Evolutionary conservation across 352 stramenopile genomes (phyloP).

Genomic region (Globisporangium parvum): DNA sequence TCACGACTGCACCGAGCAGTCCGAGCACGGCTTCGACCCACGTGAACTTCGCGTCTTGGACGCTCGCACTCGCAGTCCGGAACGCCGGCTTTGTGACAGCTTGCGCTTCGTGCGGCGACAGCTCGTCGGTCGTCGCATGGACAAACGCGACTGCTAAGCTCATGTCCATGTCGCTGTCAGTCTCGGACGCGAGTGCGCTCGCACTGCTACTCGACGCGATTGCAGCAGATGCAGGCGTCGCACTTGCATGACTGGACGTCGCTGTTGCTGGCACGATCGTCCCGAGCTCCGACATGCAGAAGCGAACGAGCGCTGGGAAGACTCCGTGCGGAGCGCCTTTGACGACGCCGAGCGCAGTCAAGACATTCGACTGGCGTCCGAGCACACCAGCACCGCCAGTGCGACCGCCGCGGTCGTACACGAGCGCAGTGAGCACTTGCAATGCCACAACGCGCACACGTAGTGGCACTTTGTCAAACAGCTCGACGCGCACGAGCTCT

Average conservation of each 20-base stretch:
- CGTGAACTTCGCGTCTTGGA: slow-evolving; percentile 46
- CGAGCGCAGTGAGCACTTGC: slow-evolving; percentile 71
- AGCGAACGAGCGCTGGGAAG: slow-evolving; percentile 79
- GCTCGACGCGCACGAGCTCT: slow-evolving; percentile 73
- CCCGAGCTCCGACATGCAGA: slow-evolving; percentile 67
- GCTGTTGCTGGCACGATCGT: slow-evolving; percentile 14
- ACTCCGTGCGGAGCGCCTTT: slow-evolving; percentile 75
- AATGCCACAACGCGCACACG: slow-evolving; percentile 54
- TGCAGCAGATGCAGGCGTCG: slow-evolving; percentile 1
- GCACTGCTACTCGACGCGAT: not conserved
- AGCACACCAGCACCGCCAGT: slow-evolving; percentile 60
- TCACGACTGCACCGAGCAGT: slow-evolving; percentile 65
- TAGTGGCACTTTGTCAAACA: slow-evolving; percentile 46
- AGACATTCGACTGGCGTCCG: slow-evolving; percentile 72
- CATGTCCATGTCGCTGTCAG: slow-evolving; percentile 86
- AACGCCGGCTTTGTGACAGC: slow-evolving; percentile 45
- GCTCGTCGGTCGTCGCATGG: slow-evolving; percentile 71
- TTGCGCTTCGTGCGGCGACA: slow-evolving; percentile 62
- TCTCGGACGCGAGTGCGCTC: slow-evolving; percentile 12
- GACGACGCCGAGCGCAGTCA: slow-evolving; percentile 66
- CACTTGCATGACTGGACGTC: not conserved
- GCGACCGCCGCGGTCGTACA: slow-evolving; percentile 67
- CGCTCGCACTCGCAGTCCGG: slow-evolving; percentile 33
- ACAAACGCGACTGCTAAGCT: slow-evolving; percentile 83
- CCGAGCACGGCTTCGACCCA: slow-evolving; percentile 80